phyloP scores from a whole-genome alignment of 1,139 yeast genomes.

The Spathaspora sp. region DNA sequence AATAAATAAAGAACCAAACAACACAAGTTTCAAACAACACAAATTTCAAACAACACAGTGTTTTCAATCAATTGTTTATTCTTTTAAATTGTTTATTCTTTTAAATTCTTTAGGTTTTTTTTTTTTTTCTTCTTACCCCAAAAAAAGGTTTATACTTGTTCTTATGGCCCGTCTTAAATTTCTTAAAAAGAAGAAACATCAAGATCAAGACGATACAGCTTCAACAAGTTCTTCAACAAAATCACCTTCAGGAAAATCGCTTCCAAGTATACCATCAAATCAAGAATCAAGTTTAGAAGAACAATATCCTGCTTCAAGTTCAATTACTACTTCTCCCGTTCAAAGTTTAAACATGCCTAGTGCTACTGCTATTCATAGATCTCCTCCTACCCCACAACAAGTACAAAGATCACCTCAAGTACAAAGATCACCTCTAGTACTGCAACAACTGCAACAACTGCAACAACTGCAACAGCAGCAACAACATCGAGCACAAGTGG shows the following conservation, averaged over 20 bases:
- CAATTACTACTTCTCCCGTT: conserved; percentile 3
- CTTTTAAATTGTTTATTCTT: background rate
- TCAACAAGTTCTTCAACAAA: background rate
- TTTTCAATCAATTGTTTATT: background rate
- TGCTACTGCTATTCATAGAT: background rate
- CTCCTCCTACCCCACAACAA: conserved; percentile 6
- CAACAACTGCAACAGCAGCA: background rate
- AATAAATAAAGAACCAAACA: too few species aligned
- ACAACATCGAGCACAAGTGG: background rate
- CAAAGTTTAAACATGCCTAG: background rate
- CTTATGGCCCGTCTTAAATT: conserved; percentile 15
- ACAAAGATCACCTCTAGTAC: conserved; percentile 5
- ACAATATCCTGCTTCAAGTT: background rate
- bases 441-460: background rate
- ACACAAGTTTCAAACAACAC: background rate
- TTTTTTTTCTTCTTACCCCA: too few species aligned
- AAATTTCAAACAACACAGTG: background rate
- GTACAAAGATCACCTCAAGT: background rate
- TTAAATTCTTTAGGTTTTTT: background rate
- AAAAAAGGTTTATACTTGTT: background rate
- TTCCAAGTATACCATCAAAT: background rate
- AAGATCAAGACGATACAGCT: conserved; percentile 6
- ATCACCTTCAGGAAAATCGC: background rate
- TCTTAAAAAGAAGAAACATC: conserved; percentile 8
- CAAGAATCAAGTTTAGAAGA: background rate